Percentiles rank a stretch among this genome's conserved stretches.
These are phyloP conservation scores for Chaetomium sp. DNA, from an alignment of 2,329 filamentous ascomycete genomes.

Conservation along the genomic window DNA sequence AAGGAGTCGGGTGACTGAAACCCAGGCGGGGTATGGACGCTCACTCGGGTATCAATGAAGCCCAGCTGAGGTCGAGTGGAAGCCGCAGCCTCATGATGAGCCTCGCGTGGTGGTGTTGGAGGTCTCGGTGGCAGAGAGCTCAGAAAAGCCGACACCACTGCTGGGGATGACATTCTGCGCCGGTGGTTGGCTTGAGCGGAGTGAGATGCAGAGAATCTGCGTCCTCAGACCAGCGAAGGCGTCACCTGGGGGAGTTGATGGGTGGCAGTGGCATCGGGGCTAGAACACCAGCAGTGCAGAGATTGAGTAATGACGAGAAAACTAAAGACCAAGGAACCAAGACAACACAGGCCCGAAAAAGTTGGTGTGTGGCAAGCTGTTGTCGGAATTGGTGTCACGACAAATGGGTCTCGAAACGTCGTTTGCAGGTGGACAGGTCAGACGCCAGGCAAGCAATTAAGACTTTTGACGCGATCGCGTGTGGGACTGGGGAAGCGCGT, in stretches of 20 bases:
- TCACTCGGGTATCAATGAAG: conserved; percentile 34
- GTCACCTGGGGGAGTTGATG: conserved; percentile 13
- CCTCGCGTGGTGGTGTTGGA: conserved; percentile 61
- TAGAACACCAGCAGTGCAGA: too few relatives aligned
- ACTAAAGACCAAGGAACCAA: neutral
- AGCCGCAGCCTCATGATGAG: conserved; percentile 34
- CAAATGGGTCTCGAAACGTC: neutral
- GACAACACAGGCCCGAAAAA: conserved; percentile 2
- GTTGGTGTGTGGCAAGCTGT: neutral
- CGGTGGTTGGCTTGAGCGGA: neutral
- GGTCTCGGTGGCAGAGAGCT: conserved; percentile 52
- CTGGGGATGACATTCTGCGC: conserved; percentile 35
- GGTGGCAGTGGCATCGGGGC: conserved; percentile 5
- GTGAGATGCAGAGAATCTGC: conserved; percentile 8
- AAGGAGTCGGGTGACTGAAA: conserved; percentile 39
- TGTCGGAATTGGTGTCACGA: conserved; percentile 7
- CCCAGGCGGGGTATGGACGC: conserved; percentile 48
- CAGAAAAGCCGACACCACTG: conserved; percentile 36
- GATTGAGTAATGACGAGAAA: too few relatives aligned
- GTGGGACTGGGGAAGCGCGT: conserved; percentile 16
- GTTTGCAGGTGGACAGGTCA: neutral
- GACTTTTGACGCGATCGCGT: conserved; percentile 24
- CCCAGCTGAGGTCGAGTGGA: conserved; percentile 32
- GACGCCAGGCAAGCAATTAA: conserved; percentile 12
- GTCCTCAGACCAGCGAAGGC: conserved; percentile 12